Conservation (phyloP, 75 land plant genomes). For the Sequoia sempervirens region DNA sequence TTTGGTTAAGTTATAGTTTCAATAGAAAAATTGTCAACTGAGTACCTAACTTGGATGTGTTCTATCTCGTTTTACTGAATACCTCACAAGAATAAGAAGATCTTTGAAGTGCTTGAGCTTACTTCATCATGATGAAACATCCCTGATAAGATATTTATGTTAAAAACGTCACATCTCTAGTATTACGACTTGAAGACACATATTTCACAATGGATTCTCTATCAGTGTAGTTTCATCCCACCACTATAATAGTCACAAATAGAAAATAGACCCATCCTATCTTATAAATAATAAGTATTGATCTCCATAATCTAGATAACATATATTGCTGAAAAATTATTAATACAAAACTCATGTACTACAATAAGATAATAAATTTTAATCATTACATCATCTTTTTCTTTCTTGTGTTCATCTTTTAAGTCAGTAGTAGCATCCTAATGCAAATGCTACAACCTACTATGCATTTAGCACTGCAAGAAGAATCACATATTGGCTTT, state of each 20-base stretch:
- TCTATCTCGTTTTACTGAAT: too few species aligned
- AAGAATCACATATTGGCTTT: constrained; percentile 29
- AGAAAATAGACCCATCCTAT: not conserved
- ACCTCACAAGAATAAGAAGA: not conserved
- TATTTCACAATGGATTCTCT: not conserved
- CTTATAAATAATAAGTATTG: not conserved
- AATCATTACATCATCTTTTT: not conserved
- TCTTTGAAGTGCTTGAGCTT: not conserved
- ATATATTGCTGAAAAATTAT: not conserved
- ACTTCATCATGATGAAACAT: not conserved
- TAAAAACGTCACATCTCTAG: too few species aligned
- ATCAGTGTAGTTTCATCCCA: too few species aligned
- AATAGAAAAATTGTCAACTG: too few species aligned
- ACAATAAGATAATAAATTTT: not conserved
- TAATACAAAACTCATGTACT: not conserved
- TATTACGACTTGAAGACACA: not conserved
- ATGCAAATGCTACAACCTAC: not conserved
- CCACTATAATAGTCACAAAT: too few species aligned
- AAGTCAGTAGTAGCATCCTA: not conserved
- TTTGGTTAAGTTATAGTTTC: too few species aligned
- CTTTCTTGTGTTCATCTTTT: not conserved
- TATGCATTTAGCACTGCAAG: not conserved
- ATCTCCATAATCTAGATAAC: not conserved
- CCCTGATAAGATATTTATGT: not conserved
- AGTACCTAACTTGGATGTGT: too few species aligned